Conservation (phyloP, 352 stramenopile species). For the Phytophthora quininea region DNA sequence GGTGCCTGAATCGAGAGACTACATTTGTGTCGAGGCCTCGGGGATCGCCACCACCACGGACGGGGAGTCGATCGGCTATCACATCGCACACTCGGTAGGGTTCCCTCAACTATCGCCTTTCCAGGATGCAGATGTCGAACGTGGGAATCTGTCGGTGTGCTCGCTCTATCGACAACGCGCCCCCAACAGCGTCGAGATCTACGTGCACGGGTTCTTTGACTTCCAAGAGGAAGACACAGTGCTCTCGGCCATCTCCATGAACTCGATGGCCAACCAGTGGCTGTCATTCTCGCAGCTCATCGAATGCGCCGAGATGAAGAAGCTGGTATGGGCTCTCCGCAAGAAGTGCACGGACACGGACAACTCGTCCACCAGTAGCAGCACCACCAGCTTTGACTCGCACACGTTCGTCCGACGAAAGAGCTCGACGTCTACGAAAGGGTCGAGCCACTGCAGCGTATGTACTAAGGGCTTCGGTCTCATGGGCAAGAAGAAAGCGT, state of each 20-base stretch:
- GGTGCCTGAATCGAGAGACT: slow-evolving; percentile 38
- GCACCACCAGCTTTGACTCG: slow-evolving; percentile 17
- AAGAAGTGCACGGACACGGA: slow-evolving; percentile 22
- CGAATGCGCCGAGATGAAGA: slow-evolving; percentile 35
- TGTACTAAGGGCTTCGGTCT: slow-evolving; percentile 33
- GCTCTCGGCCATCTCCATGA: slow-evolving; percentile 31
- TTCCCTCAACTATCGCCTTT: slow-evolving; percentile 47
- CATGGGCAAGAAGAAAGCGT: slow-evolving; percentile 23
- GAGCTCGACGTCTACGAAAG: slow-evolving; percentile 1
- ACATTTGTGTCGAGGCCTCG: slow-evolving; percentile 48
- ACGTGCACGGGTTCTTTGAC: slow-evolving; percentile 37
- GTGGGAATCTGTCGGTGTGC: slow-evolving; percentile 39
- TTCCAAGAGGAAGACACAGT: slow-evolving; percentile 32
- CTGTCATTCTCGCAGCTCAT: slow-evolving; percentile 33
- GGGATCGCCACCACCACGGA: slow-evolving; percentile 25
- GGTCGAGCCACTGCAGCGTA: slow-evolving; percentile 18
- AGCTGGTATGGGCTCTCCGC: slow-evolving; percentile 34
- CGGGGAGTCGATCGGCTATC: slow-evolving; percentile 44
- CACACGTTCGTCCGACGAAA: slow-evolving; percentile 8
- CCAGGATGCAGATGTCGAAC: slow-evolving; percentile 27
- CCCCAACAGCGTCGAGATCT: slow-evolving; percentile 30
- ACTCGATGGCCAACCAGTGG: slow-evolving; percentile 39
- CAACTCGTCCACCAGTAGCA: slow-evolving; percentile 9
- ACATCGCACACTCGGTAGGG: slow-evolving; percentile 53
- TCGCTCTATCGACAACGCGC: slow-evolving; percentile 31